These are phyloP conservation scores for Mycena rebaudengoi DNA, from an alignment of 768 basidiomycete species.

Conservation along the genomic window DNA sequence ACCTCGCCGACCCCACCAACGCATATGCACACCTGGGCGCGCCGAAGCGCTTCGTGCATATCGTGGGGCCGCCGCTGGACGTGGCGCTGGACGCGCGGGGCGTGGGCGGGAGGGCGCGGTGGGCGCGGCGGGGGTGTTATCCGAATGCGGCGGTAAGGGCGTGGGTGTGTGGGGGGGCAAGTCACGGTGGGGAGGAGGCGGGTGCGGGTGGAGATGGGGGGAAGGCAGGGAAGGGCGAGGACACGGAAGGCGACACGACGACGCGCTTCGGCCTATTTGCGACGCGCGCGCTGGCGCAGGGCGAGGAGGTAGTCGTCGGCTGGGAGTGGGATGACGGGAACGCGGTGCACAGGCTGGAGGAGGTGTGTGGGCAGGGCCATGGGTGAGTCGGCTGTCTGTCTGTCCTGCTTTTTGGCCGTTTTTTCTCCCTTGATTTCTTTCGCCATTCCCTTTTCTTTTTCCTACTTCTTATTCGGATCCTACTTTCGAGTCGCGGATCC, in stretches of 20 bases:
- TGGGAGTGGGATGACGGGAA: conserved; percentile 99
- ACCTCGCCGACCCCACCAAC: conserved; percentile 83
- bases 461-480: too few species aligned
- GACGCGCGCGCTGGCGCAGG: conserved; percentile 71
- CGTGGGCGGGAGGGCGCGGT: too few species aligned
- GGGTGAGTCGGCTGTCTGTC: conserved; percentile 61
- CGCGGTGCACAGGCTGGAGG: conserved; percentile 63
- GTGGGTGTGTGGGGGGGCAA: conserved; percentile 45
- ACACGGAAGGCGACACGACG: conserved; percentile 24
- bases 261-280: conserved; percentile 84
- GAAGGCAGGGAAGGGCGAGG: conserved; percentile 53
- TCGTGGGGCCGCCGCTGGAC: conserved; percentile 75
- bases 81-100: too few species aligned
- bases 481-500: too few species aligned
- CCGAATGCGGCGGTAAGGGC: conserved; percentile 68
- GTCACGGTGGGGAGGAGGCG: conserved; percentile 82
- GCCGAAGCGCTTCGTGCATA: conserved; percentile 85
- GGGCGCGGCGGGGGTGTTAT: conserved; percentile 69
- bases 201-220: conserved; percentile 79
- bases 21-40: conserved; percentile 83
- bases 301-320: conserved; percentile 90
- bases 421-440: too few species aligned
- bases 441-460: too few species aligned
- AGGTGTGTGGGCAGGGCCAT: conserved; percentile 72
- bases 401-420: too few species aligned